Evolutionary conservation across 1,139 yeast species (phyloP), one percentile per base, ranked within the genome.

Genomic region (Pichia sp.): DNA sequence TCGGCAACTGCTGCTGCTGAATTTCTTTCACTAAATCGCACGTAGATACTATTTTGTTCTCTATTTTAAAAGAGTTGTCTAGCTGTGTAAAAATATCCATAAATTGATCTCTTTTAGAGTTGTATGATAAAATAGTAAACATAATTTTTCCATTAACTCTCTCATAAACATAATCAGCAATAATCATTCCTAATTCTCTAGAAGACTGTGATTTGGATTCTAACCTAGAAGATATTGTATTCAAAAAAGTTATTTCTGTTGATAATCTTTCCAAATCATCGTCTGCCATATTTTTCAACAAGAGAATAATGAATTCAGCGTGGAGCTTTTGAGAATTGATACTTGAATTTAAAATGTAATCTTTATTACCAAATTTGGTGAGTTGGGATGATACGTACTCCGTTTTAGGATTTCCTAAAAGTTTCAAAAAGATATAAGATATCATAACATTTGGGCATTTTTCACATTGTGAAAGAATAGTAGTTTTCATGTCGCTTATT

Each of bases 111-210:
- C 53, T 47, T 15, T 45, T 41, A 1, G 19, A 15, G 10, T 18
- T 34, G 35, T 59, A 59, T 2, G 50, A 52, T 2, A 46, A 37
- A 3, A 61, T 58, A 18, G 54, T 48, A 48, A 63, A 64, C 55
- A 65, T 54, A 1, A 51, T 46, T 32, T 60, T 59, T 1, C 51
- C 55, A 19, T 50, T 36, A 1, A 53, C 42, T n/a, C 45, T 39
- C 10, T 48, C 48, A 41, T 60, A 53, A 5, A 63, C 48, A 7
- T 48, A 42, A 47, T 63, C 67, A 1, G 64, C 67, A 6, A 65
- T 38, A n/a, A 53, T 21, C 67, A 65, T 65, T 0, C 66, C 68
- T 14, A 62, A 51, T 17, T 57, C 53, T 18, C 67, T 49, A 1
- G 52, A 20, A 18, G 24, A 54, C 1, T 46, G 38, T 4, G 53